Percentiles rank a stretch among this genome's conserved stretches.
Conservation (phyloP, 2,329 filamentous ascomycete species). For the Xylariaceae sp. region DNA sequence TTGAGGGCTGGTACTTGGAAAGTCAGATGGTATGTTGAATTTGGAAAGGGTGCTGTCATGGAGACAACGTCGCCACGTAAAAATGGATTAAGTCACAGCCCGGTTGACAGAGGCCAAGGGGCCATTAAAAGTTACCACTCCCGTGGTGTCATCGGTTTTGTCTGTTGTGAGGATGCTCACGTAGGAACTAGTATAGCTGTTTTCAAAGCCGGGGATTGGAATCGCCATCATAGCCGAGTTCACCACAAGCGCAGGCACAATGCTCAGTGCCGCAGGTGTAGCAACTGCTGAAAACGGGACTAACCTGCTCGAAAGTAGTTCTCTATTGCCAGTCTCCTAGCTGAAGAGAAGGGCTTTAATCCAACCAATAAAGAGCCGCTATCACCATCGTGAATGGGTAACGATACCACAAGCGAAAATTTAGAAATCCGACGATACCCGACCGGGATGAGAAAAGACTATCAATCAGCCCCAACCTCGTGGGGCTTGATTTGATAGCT, state of each 20-base stretch:
- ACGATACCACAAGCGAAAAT: background rate
- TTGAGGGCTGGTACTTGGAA: background rate
- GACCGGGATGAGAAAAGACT: background rate
- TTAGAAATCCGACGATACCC: background rate
- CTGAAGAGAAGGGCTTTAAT: background rate
- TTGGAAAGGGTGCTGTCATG: background rate
- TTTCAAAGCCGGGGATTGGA: background rate
- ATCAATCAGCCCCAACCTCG: background rate
- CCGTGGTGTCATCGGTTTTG: too few relatives aligned
- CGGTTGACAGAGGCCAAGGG: background rate
- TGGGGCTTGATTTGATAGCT: background rate
- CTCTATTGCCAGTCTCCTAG: background rate
- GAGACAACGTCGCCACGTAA: background rate
- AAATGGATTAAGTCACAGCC: background rate
- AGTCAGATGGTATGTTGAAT: background rate
- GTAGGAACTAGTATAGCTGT: background rate
- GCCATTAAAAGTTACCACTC: background rate
- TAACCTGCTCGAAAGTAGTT: background rate
- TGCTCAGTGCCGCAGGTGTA: background rate
- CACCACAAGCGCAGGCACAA: background rate
- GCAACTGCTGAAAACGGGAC: background rate
- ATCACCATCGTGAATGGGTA: background rate
- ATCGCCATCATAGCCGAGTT: background rate
- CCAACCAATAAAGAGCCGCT: background rate
- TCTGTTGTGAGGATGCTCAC: too few relatives aligned